A percentile compares a stretch with the other conserved stretches of the same genome.
Evolutionary conservation across 495 filamentous ascomycete species (phyloP).

Genomic region (Mycothermus thermophilus): DNA sequence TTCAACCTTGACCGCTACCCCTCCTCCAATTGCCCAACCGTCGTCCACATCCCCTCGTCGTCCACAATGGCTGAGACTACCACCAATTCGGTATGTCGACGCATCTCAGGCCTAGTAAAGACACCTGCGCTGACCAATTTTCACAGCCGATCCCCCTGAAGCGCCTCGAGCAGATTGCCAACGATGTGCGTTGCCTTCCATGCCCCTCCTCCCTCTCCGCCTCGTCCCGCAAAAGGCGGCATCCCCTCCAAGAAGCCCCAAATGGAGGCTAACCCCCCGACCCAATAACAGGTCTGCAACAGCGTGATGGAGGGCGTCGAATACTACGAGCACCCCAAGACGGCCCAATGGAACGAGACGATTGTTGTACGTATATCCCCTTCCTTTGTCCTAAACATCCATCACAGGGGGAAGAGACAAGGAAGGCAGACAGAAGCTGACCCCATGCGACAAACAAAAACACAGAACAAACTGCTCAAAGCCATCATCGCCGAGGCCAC

Average conservation of each 20-base stretch:
- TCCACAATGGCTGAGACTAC: conserved; percentile 17
- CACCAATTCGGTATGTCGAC: conserved; percentile 16
- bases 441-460: too few species aligned
- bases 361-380: conserved; percentile 62
- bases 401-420: too few species aligned
- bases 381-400: too few species aligned
- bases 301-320: conserved; percentile 53
- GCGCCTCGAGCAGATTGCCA: conserved; percentile 71
- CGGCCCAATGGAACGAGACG: conserved; percentile 69
- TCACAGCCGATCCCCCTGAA: conserved; percentile 57
- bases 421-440: conserved; percentile 1
- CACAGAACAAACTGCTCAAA: conserved; percentile 72
- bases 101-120: not conserved
- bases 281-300: conserved; percentile 58
- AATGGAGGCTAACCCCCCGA: conserved; percentile 9
- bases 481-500: conserved; percentile 71
- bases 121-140: conserved; percentile 2
- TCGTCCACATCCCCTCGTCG: too few species aligned
- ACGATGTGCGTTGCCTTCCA: conserved; percentile 45
- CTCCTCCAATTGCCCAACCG: too few species aligned
- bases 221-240: not conserved
- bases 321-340: conserved; percentile 69
- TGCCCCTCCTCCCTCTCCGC: conserved; percentile 1
- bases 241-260: not conserved
- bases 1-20: too few species aligned